Conservation (phyloP, 805 yeast genomes). For the Cyberlindnera galapagoensis region DNA sequence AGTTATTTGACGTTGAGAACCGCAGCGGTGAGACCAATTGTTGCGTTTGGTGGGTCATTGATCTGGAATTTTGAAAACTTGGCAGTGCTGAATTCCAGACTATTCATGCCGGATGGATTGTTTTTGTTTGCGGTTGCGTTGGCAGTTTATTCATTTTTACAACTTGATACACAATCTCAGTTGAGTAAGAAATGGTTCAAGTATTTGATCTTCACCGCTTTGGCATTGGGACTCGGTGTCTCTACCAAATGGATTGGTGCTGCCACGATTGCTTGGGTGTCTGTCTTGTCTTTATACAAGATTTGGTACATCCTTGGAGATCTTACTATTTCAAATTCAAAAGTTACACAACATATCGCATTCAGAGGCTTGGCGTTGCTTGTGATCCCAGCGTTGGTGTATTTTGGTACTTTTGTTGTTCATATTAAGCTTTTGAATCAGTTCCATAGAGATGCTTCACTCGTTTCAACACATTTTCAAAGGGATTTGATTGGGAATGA, state of each 20-base stretch:
- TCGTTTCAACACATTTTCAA: slow-evolving; percentile 64
- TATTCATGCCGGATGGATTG: slow-evolving; percentile 39
- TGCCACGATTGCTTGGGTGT: slow-evolving; percentile 62
- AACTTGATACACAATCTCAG: slow-evolving; percentile 38
- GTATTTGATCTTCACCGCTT: slow-evolving; percentile 40
- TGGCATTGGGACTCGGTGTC: slow-evolving; percentile 45
- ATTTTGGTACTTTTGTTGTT: slow-evolving; percentile 47
- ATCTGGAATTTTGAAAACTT: slow-evolving; percentile 57
- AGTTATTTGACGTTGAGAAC: slow-evolving; percentile 50
- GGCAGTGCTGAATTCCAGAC: slow-evolving; percentile 52
- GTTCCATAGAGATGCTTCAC: slow-evolving; percentile 51
- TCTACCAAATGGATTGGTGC: slow-evolving; percentile 70
- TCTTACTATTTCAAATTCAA: slow-evolving; percentile 34
- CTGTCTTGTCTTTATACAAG: slow-evolving; percentile 34
- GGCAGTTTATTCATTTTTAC: slow-evolving; percentile 45
- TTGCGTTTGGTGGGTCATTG: slow-evolving; percentile 45
- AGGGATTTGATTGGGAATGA: slow-evolving; percentile 41
- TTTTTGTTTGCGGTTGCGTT: slow-evolving; percentile 40
- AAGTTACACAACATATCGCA: slow-evolving; percentile 34
- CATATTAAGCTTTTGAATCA: slow-evolving; percentile 44
- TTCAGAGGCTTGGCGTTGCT: slow-evolving; percentile 38
- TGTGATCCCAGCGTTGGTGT: slow-evolving; percentile 51
- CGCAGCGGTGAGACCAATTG: slow-evolving; percentile 43
- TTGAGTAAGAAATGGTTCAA: slow-evolving; percentile 48
- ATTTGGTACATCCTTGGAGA: slow-evolving; percentile 74